Evolutionary conservation across 768 basidiomycete genomes (phyloP), one percentile per base, ranked within the genome.

Genomic region (Pulveroboletus sp.): DNA sequence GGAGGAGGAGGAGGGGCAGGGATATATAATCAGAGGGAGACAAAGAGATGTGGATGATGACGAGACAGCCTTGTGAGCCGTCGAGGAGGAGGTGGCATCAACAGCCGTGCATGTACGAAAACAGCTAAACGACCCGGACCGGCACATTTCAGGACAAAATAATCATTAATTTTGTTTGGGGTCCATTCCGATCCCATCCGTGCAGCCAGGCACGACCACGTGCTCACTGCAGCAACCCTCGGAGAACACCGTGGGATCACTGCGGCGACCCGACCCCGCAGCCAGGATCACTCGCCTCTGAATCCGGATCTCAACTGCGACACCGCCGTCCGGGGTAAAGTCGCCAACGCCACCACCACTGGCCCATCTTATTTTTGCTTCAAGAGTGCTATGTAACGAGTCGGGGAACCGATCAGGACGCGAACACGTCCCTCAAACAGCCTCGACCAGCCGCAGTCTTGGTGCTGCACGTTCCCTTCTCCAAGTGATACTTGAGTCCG

Each of bases 401-500:
- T 9, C 27, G 2, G 27, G 5, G 27, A 29, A 29, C 27, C 27
- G 27, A 29, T 29, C 27, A 11, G 12, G 14, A 33, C 4, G 6
- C 33, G 33, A 37, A 37, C n/a, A 37, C 36, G 36, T 37, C 5
- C 25, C 25, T 29, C 27, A 29, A 35, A 17, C 34, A 9, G n/a
- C 34, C 34, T 35, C 27, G 27, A 29, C 27, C 27, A 9, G 12
- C 27, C 8, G 8, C 27, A 29, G 12, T 11, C 34, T 72, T 74
- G 33, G 75, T 68, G 49, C 71, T 75, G 61, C 85, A 85, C 3
- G 79, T 83, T 11, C 84, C 84, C 58, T 81, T 84, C 56, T 82
- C 79, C 43, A 81, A 64, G 55, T 85, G 84, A 56, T 86, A 84
- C 61, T 82, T 82, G 39, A 85, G 69, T 10, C 85, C 84, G 53